Evolutionary conservation across 1,284 basidiomycete species (phyloP), one percentile per base, ranked within the genome.

Genomic region (Schizophyllum amplum): DNA sequence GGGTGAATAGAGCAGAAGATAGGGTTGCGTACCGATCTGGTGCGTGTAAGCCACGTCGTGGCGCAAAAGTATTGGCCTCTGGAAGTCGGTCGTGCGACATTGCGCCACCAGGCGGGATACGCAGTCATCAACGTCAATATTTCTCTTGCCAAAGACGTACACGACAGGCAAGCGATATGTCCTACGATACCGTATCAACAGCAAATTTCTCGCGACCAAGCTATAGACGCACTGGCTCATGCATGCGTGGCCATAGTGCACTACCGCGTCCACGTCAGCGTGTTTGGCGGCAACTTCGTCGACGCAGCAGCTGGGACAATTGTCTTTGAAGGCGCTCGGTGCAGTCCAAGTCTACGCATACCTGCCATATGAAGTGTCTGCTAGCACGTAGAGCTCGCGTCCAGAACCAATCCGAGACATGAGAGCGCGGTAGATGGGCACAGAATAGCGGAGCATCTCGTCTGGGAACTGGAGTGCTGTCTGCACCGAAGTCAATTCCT

Each of bases 361-460:
- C 93, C 90, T 94, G 69, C 95, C 96, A 70, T 98, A 98, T 24
- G 94, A 97, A 24, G 95, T 98, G 72, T 98, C 96, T 13, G 95
- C 95, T 20, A 98, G 80, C 4, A 98, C 88, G 68, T 95, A 98
- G 24, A 94, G 75, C 63, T 95, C 85, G 58, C 73, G 73, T 20
- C 68, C 74, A 15, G 65, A 61, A 21, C 77, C 75, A 20, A 91
- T 72, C 55, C 69, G 69, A 4, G 67, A 67, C 66, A 87, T 89
- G 25, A 99, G 77, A 1, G 75, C 71, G 49, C 82, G 80, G 67
- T 87, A 97, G n/a, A 98, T 86, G 0, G 87, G 86, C 1, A 98
- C 93, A 0, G 94, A 93, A 61, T 92, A 87, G 21, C 84, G 81
- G 4, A 99, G 73, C 7, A 97, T 82, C 70, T 97, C 92, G 68